phyloP scores from a whole-genome alignment of 179 eudicot species.

The Carnegiea gigantea region DNA sequence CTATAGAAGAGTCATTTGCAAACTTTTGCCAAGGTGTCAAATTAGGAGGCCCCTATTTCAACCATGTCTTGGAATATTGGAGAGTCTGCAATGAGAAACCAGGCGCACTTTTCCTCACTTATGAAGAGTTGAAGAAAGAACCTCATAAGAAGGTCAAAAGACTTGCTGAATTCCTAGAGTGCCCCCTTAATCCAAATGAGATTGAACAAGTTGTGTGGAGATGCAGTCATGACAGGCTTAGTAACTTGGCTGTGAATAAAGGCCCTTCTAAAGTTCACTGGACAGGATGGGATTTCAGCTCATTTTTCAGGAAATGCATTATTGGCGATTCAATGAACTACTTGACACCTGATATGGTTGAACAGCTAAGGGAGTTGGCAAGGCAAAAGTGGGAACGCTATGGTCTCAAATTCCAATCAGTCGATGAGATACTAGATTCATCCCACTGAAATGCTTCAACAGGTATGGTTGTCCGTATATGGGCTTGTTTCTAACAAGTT shows the following conservation, averaged over 20 bases:
- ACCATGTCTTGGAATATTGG: constrained; percentile 26
- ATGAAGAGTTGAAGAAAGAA: constrained; percentile 19
- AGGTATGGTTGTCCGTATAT: neutral
- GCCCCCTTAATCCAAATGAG: neutral
- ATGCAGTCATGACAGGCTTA: constrained; percentile 13
- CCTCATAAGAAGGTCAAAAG: constrained; percentile 3
- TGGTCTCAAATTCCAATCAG: neutral
- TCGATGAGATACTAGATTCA: neutral
- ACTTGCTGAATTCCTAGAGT: constrained; percentile 20
- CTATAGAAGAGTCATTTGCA: constrained; percentile 3
- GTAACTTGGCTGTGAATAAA: constrained; percentile 11
- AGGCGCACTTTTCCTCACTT: neutral
- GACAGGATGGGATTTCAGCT: neutral
- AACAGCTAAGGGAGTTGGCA: neutral
- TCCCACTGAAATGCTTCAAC: neutral
- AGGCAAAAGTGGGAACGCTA: constrained; percentile 13
- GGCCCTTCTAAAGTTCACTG: neutral
- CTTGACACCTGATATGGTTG: constrained; percentile 19
- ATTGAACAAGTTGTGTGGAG: constrained; percentile 17
- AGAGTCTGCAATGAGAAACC: neutral
- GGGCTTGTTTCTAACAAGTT: neutral
- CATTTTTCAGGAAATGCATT: constrained; percentile 6
- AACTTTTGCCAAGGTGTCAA: constrained; percentile 5
- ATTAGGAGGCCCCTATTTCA: constrained; percentile 3
- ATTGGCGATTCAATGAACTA: constrained; percentile 12